A percentile compares a stretch with the other conserved stretches of the same genome.
These are phyloP conservation scores for Perkinsela sp. DNA, from an alignment of 208 protist genomes.

Conservation along the genomic window DNA sequence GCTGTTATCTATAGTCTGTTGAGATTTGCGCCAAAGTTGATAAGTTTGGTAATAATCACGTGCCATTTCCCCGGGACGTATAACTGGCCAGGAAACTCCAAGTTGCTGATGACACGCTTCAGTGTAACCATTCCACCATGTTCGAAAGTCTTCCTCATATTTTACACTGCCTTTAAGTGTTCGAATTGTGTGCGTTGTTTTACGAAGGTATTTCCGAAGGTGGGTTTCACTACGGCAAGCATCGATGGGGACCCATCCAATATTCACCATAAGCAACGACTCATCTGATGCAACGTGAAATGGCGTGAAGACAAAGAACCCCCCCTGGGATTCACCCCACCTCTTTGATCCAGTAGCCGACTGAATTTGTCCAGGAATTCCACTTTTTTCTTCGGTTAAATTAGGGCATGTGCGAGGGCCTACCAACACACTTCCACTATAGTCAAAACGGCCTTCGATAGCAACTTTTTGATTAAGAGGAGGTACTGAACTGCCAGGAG, in stretches of 20 bases:
- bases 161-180: background rate
- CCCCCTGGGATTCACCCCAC: constrained; percentile 9
- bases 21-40: background rate
- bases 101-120: background rate
- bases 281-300: constrained; percentile 30
- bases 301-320: constrained; percentile 50
- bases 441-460: constrained; percentile 41
- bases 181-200: background rate
- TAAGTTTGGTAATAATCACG: background rate
- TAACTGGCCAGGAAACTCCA: background rate
- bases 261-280: constrained; percentile 45
- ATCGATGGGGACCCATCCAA: constrained; percentile 54
- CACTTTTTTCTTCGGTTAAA: background rate
- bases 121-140: background rate
- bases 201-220: background rate
- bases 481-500: constrained; percentile 9
- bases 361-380: constrained; percentile 39
- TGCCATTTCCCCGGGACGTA: background rate
- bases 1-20: background rate
- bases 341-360: constrained; percentile 29
- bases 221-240: constrained; percentile 8
- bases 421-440: constrained; percentile 40
- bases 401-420: constrained; percentile 16
- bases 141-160: background rate
- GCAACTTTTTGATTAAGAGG: constrained; percentile 17